Evolutionary conservation across 495 filamentous ascomycete species (phyloP).

Genomic region (Penicillium roqueforti): DNA sequence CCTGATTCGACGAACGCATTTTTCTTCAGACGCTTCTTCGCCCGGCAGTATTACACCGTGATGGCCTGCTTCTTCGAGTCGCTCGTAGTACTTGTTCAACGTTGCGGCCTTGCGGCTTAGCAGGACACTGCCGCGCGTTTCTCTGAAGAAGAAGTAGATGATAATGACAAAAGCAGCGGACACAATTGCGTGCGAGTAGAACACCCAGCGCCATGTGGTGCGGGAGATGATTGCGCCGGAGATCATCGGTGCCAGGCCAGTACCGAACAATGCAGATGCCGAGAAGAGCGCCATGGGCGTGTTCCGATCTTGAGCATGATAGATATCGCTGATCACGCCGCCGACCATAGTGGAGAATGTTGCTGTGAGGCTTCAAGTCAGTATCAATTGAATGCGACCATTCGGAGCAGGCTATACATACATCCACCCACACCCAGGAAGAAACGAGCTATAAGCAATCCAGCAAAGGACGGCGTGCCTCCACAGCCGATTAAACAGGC

Average conservation of each 20-base stretch:
- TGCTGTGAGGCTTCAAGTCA: conserved; percentile 20
- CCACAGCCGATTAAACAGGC: conserved; percentile 72
- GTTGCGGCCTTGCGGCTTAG: conserved; percentile 68
- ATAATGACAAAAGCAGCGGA: conserved; percentile 58
- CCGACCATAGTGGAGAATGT: conserved; percentile 93
- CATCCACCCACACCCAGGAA: conserved; percentile 68
- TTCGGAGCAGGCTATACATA: conserved; percentile 20
- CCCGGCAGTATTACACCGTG: conserved; percentile 53
- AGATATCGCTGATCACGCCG: conserved; percentile 87
- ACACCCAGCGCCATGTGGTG: conserved; percentile 80
- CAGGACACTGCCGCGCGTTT: conserved; percentile 80
- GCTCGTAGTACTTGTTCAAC: conserved; percentile 78
- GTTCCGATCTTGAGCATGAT: conserved; percentile 72
- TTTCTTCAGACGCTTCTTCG: conserved; percentile 29
- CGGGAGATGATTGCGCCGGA: conserved; percentile 65
- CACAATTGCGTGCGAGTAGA: conserved; percentile 78
- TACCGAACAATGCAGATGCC: conserved; percentile 71
- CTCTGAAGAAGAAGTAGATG: conserved; percentile 67
- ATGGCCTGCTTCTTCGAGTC: conserved; percentile 62
- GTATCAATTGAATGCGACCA: too few species aligned
- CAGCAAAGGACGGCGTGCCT: conserved; percentile 63
- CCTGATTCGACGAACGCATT: conserved; percentile 55
- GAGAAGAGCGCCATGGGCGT: conserved; percentile 88
- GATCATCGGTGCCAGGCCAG: conserved; percentile 73
- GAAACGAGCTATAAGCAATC: conserved; percentile 74